phyloP scores from a whole-genome alignment of 352 stramenopile genomes.

The Phytophthora niederhauseri region DNA sequence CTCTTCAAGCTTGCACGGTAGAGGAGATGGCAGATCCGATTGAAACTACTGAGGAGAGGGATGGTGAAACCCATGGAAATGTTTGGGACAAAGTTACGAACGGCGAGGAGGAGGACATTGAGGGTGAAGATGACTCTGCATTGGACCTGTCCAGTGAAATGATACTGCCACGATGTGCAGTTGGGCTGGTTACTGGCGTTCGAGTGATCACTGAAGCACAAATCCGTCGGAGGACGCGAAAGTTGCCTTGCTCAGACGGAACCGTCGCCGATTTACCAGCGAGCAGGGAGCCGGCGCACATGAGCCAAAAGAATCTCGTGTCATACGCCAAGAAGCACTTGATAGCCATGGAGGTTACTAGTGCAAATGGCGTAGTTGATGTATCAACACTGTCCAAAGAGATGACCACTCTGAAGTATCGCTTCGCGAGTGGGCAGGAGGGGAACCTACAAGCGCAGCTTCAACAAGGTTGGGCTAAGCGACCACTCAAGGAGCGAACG shows the following conservation, averaged over 20 bases:
- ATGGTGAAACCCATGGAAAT: neutral
- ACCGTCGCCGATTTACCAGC: constrained; percentile 1
- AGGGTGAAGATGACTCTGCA: neutral
- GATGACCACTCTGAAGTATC: constrained; percentile 6
- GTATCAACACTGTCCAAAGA: neutral
- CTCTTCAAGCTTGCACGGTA: constrained; percentile 2
- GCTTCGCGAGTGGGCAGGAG: neutral
- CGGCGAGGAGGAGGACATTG: neutral
- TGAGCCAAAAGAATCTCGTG: neutral
- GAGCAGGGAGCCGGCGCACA: neutral
- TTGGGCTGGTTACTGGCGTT: constrained; percentile 13
- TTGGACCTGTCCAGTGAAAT: constrained; percentile 1
- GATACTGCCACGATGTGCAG: neutral
- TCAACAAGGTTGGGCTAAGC: constrained; percentile 9
- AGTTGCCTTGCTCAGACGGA: constrained; percentile 2
- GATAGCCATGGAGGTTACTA: neutral
- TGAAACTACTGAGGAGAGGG: neutral
- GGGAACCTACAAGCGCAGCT: neutral
- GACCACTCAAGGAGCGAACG: neutral
- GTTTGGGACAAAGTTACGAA: neutral
- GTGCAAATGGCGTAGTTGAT: neutral
- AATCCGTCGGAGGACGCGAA: constrained; percentile 9
- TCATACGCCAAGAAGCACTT: constrained; percentile 2
- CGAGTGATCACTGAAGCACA: constrained; percentile 5
- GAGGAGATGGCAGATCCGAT: neutral